Conservation (phyloP, 176 grass and related monocot species). For the Coix lacrymajobi region DNA sequence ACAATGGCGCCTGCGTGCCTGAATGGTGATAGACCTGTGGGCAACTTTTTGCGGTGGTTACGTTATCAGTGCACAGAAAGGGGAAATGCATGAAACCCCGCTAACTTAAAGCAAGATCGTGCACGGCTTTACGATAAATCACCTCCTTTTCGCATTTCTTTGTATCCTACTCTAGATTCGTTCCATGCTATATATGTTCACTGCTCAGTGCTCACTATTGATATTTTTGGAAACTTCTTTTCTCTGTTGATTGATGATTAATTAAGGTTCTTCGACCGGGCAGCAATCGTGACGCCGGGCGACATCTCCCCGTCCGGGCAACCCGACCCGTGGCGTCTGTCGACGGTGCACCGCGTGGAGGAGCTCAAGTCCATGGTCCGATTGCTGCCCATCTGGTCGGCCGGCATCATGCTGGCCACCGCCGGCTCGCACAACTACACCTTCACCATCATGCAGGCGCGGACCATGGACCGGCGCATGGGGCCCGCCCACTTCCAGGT, state of each 20-base stretch:
- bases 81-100: neutral
- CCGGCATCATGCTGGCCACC: constrained; percentile 36
- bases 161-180: neutral
- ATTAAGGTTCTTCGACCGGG: constrained; percentile 46
- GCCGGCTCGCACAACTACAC: constrained; percentile 35
- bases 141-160: neutral
- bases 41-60: constrained; percentile 23
- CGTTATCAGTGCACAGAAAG: neutral
- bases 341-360: constrained; percentile 76
- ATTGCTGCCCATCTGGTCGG: constrained; percentile 73
- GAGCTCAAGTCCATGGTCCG: constrained; percentile 79
- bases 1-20: neutral
- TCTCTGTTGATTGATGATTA: neutral
- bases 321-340: constrained; percentile 48
- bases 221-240: neutral
- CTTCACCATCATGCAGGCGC: constrained; percentile 55
- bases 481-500: constrained; percentile 28
- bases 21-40: neutral
- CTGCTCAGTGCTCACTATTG: neutral
- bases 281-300: constrained; percentile 35
- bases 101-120: neutral
- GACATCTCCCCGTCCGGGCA: constrained; percentile 26
- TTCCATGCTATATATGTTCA: neutral
- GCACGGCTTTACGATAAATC: neutral
- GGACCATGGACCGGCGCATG: constrained; percentile 65